Percentiles rank a stretch among this genome's conserved stretches.
Conservation (phyloP, 2,329 filamentous ascomycete species). For the Beauveria sp. region DNA sequence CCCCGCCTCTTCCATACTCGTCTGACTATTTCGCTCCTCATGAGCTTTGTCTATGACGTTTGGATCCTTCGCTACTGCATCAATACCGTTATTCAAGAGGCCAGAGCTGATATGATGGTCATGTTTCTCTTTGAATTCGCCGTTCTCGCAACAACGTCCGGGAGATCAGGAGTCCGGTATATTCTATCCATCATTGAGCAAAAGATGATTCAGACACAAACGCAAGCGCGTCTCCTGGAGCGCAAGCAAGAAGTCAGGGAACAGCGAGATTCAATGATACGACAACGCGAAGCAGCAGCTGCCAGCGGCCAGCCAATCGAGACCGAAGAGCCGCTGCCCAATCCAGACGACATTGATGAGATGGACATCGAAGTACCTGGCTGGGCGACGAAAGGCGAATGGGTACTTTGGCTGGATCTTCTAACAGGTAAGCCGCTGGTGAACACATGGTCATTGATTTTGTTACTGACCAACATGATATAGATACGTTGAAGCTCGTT, state of each 20-base stretch:
- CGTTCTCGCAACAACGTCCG: constrained; percentile 70
- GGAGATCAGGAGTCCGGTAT: constrained; percentile 74
- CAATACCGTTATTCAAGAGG: constrained; percentile 74
- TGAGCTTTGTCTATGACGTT: constrained; percentile 74
- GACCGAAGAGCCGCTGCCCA: constrained; percentile 44
- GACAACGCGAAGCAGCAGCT: constrained; percentile 40
- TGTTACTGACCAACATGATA: constrained; percentile 13
- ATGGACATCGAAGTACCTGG: constrained; percentile 92
- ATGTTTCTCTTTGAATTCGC: constrained; percentile 99
- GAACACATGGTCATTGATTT: not conserved
- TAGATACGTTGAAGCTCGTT: constrained; percentile 82
- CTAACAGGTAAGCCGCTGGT: constrained; percentile 53
- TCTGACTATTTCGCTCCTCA: constrained; percentile 66
- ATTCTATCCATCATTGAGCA: constrained; percentile 70
- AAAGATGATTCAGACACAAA: constrained; percentile 67
- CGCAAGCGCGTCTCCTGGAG: constrained; percentile 58
- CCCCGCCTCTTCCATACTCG: constrained; percentile 81
- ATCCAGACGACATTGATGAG: constrained; percentile 75
- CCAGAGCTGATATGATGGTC: constrained; percentile 97
- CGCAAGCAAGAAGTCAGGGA: constrained; percentile 60
- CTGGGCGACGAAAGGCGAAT: constrained; percentile 94
- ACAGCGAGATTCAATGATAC: constrained; percentile 44
- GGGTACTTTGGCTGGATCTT: constrained; percentile 82
- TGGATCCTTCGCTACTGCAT: constrained; percentile 77
- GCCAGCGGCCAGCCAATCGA: constrained; percentile 45